phyloP scores from a whole-genome alignment of 148 eudicot species.

The Camellia lanceoleosa region DNA sequence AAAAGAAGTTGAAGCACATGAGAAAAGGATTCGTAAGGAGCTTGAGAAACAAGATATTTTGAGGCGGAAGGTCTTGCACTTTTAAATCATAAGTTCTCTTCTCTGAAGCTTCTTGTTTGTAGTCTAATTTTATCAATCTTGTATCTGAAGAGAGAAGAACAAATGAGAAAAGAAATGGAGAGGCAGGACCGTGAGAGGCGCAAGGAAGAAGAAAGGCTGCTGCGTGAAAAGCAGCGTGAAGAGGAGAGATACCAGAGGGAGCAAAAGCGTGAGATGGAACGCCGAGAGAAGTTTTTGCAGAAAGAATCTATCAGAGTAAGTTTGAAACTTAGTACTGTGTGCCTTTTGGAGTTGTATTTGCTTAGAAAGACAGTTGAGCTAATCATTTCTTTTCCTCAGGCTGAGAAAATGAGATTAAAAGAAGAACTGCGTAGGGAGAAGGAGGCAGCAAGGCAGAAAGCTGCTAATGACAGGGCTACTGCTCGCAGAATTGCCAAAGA shows the following conservation, averaged over 20 bases:
- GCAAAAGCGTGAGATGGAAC: slow-evolving; percentile 92
- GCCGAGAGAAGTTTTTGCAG: slow-evolving; percentile 71
- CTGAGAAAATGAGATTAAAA: slow-evolving; percentile 78
- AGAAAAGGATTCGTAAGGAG: slow-evolving; percentile 85
- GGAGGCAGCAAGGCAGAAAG: slow-evolving; percentile 89
- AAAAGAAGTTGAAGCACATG: slow-evolving; percentile 81
- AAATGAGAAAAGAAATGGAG: slow-evolving; percentile 94
- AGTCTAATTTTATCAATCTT: slow-evolving; percentile 16
- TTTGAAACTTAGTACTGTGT: slow-evolving; percentile 9
- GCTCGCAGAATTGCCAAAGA: slow-evolving; percentile 94
- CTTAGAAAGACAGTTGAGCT: slow-evolving; percentile 3
- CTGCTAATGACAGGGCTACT: slow-evolving; percentile 87
- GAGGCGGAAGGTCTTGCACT: slow-evolving; percentile 67
- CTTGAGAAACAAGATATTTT: slow-evolving; percentile 88
- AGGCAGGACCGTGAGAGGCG: slow-evolving; percentile 87
- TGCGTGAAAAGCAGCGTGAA: slow-evolving; percentile 90
- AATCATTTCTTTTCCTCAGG: slow-evolving; percentile 35
- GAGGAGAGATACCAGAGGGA: slow-evolving; percentile 84
- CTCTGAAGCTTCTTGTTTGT: slow-evolving; percentile 9
- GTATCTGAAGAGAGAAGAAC: slow-evolving; percentile 74
- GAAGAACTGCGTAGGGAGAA: slow-evolving; percentile 83
- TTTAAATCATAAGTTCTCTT: not conserved
- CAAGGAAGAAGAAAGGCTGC: slow-evolving; percentile 84
- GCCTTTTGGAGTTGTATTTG: not conserved
- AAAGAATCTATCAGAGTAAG: slow-evolving; percentile 79